Conservation (phyloP, 2,329 filamentous ascomycete species). For the Venturia asperata region DNA sequence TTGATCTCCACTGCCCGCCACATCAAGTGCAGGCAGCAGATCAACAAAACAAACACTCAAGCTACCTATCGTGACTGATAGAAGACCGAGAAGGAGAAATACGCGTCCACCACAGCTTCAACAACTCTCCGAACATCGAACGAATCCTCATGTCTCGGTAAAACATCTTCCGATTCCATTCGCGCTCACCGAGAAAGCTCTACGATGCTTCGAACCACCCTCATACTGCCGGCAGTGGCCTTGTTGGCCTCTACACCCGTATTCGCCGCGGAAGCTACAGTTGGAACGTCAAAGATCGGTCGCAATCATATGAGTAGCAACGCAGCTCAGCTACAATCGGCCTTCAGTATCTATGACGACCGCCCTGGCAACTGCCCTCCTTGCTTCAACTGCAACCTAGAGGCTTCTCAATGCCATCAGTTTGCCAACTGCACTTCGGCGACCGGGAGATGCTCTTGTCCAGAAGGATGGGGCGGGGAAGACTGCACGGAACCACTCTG, state of each 20-base stretch:
- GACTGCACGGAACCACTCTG: constrained; percentile 90
- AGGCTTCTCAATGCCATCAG: constrained; percentile 84
- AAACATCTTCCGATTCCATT: background rate
- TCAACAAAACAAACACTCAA: constrained; percentile 3
- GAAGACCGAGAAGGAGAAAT: background rate
- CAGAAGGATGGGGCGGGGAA: constrained; percentile 85
- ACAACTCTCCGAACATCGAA: background rate
- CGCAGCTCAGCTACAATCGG: background rate
- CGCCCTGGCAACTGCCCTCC: constrained; percentile 72
- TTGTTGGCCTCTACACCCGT: constrained; percentile 10
- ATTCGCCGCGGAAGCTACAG: background rate
- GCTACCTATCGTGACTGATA: background rate
- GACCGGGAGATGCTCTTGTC: constrained; percentile 89
- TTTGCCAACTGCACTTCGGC: constrained; percentile 82
- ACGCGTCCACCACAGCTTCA: background rate
- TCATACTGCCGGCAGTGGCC: constrained; percentile 7
- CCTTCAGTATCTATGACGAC: constrained; percentile 52
- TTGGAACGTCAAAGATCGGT: background rate
- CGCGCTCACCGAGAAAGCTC: constrained; percentile 6
- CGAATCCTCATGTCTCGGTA: constrained; percentile 4
- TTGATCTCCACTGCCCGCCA: background rate
- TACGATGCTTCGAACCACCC: constrained; percentile 8
- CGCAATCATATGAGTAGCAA: constrained; percentile 9
- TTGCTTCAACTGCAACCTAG: constrained; percentile 97
- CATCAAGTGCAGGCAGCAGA: constrained; percentile 10